Base-by-base conservation (phyloP, 345 rosid genomes). In the Citropsis articulata region DNA sequence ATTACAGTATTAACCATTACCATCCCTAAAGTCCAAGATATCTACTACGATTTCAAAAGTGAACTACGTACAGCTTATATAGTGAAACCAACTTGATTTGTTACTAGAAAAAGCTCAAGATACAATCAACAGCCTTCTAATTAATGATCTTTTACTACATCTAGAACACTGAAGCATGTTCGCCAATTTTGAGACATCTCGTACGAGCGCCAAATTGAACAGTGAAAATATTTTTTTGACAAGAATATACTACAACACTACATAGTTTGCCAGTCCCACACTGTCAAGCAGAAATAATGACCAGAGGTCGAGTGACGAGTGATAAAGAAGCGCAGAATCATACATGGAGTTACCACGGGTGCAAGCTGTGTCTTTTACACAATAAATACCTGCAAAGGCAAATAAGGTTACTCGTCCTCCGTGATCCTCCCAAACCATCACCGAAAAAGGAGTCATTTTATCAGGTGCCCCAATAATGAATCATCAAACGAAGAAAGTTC, bases 181-280 rank as follows among this genome's bases (percentile, higher is more conserved):
- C 61, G 45, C 64, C 50, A 75, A 53, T 33, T 66, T 69, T 57
- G 4, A 40, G 66, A 62, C 65, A 40, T 56, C 56, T 13, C 77
- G 45, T 35, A 55, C 61, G 21, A 78, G 55, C 31, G 53, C 69
- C 57, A 24, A 59, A 55, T 21, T 60, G 48, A 73, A 40, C 33
- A 18, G 27, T 48, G 40, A 27, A 60, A 71, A 66, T 14, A 30
- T 81, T 62, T 75, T 75, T 75, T 69, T 24, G 9, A 45, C 75
- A 73, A 73, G 69, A 84, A 80, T 78, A 73, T 64, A 76, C 83
- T 79, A 75, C 82, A 76, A 71, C 60, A 77, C 82, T 81, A 78
- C 53, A 42, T 64, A n/a, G 53, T 75, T 78, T 63, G 56, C 65
- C 76, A 82, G 69, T 66, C 69, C 71, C 83, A 76, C 66, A 73